Percentiles rank a stretch among this genome's conserved stretches.
These are phyloP conservation scores for Boechera divaricarpa DNA, from an alignment of 345 rosid species.

Conservation along the genomic window DNA sequence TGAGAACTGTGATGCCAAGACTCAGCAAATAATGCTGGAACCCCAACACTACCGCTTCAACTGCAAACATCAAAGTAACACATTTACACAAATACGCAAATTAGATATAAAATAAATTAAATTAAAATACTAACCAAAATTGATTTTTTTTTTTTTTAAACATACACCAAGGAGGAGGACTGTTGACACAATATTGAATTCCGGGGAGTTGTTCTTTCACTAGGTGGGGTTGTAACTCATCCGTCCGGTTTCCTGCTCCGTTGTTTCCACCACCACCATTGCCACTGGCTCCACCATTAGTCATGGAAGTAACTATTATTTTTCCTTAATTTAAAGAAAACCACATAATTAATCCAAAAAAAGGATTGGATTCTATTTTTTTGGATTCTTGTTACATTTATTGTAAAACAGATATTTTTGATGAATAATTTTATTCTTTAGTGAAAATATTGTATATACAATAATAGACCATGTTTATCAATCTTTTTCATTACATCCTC, in stretches of 20 bases:
- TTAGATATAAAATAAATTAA: not conserved
- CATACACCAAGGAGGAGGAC: constrained; percentile 84
- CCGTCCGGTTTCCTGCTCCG: constrained; percentile 45
- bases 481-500: constrained; percentile 1
- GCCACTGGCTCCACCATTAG: constrained; percentile 17
- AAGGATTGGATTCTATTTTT: no score
- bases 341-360: not conserved
- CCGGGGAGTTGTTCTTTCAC: constrained; percentile 74
- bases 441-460: not conserved
- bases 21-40: constrained; percentile 71
- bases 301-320: constrained; percentile 16
- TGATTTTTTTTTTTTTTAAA: not conserved
- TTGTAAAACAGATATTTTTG: no score
- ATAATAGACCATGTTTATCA: not conserved
- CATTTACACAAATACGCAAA: not conserved
- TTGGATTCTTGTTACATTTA: no score
- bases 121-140: not conserved
- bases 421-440: not conserved
- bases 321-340: not conserved
- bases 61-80: constrained; percentile 49
- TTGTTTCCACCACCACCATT: constrained; percentile 38
- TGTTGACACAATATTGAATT: constrained; percentile 66
- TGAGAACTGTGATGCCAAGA: constrained; percentile 66
- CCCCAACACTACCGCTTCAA: constrained; percentile 62
- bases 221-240: constrained; percentile 59